phyloP scores from a whole-genome alignment of 1,284 basidiomycete genomes.

The Trichosporon inkin region DNA sequence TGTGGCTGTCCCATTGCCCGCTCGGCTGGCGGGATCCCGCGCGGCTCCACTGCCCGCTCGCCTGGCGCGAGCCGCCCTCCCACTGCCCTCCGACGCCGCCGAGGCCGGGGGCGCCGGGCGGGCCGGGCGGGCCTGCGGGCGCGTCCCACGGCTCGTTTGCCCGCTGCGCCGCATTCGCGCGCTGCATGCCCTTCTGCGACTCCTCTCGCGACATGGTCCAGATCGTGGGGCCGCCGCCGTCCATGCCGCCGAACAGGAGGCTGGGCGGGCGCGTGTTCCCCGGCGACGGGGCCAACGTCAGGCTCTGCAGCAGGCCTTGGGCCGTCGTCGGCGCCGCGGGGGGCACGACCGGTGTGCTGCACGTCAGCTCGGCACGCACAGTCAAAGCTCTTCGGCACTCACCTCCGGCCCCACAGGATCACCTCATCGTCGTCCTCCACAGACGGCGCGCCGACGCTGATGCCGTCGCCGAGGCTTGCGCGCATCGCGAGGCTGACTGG shows the following conservation, averaged over 20 bases:
- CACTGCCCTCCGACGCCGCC: not conserved
- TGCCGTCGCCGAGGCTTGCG: constrained; percentile 55
- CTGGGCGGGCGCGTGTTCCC: constrained; percentile 7
- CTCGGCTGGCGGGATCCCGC: not conserved
- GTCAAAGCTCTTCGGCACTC: constrained; percentile 9
- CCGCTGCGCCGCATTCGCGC: constrained; percentile 5
- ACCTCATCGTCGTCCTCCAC: constrained; percentile 40
- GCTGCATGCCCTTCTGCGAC: constrained; percentile 28
- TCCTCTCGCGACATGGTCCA: constrained; percentile 41
- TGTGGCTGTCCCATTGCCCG: not conserved
- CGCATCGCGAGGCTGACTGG: constrained; percentile 72
- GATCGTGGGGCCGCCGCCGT: constrained; percentile 25
- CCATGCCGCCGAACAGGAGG: constrained; percentile 29
- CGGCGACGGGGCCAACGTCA: constrained; percentile 17
- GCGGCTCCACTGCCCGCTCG: not conserved
- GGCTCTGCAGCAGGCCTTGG: constrained; percentile 27
- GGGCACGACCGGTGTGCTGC: constrained; percentile 11
- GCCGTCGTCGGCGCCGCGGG: constrained; percentile 23
- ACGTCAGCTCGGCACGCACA: not conserved
- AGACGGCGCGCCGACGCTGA: constrained; percentile 52
- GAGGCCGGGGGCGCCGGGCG: no score
- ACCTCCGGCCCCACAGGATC: constrained; percentile 36
- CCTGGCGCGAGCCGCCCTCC: not conserved
- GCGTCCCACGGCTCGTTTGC: not conserved
- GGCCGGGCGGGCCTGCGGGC: not conserved